These are phyloP conservation scores for Boletus rex-veris DNA, from an alignment of 768 basidiomycete species.

Conservation along the genomic window DNA sequence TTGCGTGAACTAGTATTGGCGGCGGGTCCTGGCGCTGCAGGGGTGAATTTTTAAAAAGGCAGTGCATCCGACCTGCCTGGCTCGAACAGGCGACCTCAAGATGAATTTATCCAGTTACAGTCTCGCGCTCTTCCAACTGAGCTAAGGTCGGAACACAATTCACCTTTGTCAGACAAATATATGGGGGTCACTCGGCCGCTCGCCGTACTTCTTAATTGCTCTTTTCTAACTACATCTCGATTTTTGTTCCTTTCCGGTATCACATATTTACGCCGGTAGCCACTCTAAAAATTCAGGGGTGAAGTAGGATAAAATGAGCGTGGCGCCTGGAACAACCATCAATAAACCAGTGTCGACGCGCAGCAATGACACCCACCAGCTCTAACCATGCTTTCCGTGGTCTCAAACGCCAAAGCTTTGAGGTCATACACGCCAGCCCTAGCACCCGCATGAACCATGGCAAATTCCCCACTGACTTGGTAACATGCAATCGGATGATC, in stretches of 20 bases:
- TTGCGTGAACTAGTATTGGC: too few species aligned
- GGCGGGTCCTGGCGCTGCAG: too few species aligned
- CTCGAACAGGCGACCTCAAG: slow-evolving; percentile 46
- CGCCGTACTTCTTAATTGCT: too few species aligned
- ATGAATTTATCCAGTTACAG: slow-evolving; percentile 37
- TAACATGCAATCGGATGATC: slow-evolving; percentile 96
- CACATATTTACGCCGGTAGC: slow-evolving; percentile 40
- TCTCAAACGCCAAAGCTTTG: slow-evolving; percentile 92
- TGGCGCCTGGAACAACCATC: slow-evolving; percentile 62
- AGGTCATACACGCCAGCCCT: slow-evolving; percentile 91
- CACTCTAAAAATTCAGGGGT: slow-evolving; percentile 95
- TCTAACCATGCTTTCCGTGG: slow-evolving; percentile 83
- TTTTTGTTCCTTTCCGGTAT: neutral
- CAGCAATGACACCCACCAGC: slow-evolving; percentile 59
- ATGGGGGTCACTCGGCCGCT: too few species aligned
- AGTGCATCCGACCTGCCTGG: slow-evolving; percentile 42
- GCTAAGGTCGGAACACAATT: neutral
- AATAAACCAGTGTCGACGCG: neutral
- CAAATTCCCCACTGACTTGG: slow-evolving; percentile 96
- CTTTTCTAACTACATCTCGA: neutral
- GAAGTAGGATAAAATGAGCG: slow-evolving; percentile 90
- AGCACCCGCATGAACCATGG: slow-evolving; percentile 96
- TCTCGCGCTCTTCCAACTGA: slow-evolving; percentile 53
- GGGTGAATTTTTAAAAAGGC: too few species aligned
- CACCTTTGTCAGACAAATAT: too few species aligned